These are phyloP conservation scores for Hymenoscyphus occultus DNA, from an alignment of 2,329 filamentous ascomycete genomes.

Conservation along the genomic window DNA sequence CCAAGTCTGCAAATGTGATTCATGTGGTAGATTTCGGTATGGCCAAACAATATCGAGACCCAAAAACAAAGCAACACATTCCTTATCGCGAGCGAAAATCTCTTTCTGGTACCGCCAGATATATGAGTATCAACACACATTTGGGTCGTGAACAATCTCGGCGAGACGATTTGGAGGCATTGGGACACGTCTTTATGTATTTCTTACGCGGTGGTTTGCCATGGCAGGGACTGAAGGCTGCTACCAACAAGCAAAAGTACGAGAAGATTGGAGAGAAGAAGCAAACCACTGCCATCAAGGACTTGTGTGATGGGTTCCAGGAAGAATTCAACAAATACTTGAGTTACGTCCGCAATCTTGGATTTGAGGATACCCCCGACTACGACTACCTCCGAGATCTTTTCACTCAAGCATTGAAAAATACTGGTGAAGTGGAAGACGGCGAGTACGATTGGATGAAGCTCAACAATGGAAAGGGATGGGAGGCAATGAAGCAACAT, in stretches of 20 bases:
- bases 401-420: slow-evolving; percentile 94
- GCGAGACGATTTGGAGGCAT: slow-evolving; percentile 89
- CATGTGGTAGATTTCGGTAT: slow-evolving; percentile 99
- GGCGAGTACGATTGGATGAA: slow-evolving; percentile 99
- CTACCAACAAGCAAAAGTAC: slow-evolving; percentile 92
- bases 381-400: slow-evolving; percentile 97
- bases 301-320: slow-evolving; percentile 92
- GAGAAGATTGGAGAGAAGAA: slow-evolving; percentile 99
- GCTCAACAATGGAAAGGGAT: slow-evolving; percentile 85
- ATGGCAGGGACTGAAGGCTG: slow-evolving; percentile 71
- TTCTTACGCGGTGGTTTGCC: slow-evolving; percentile 68
- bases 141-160: slow-evolving; percentile 93
- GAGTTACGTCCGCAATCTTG: slow-evolving; percentile 94
- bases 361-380: slow-evolving; percentile 97
- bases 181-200: slow-evolving; percentile 74
- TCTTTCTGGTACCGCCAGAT: slow-evolving; percentile 90
- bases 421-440: slow-evolving; percentile 90
- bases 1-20: slow-evolving; percentile 95
- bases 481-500: slow-evolving; percentile 75
- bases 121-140: slow-evolving; percentile 99
- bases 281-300: slow-evolving; percentile 95
- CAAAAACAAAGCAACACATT: slow-evolving; percentile 98
- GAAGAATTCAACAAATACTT: slow-evolving; percentile 98
- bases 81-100: slow-evolving; percentile 97
- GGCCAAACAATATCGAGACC: slow-evolving; percentile 98